Evolutionary conservation across 495 filamentous ascomycete genomes (phyloP), one percentile per base, ranked within the genome.

Genomic region (Talaromyces stipitatus): DNA sequence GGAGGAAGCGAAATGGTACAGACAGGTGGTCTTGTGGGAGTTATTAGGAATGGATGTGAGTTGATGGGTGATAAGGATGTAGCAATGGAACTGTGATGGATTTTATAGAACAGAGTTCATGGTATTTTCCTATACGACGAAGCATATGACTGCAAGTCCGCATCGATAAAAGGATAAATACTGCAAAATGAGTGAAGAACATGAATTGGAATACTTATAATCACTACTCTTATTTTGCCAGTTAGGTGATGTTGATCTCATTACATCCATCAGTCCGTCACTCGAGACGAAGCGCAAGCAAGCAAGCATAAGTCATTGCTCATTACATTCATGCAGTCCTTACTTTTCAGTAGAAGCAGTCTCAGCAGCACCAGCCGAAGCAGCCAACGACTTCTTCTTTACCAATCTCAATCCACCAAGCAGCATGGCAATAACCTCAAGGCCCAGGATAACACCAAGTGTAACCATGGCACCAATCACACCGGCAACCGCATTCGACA

Each of bases 1-100:
- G 94, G 94, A 12, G 95, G 90, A 2, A 87, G 83, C n/a, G 94
- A 98, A 74, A 70, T 72, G 10, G 81, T 97, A 52, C 94, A 98
- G 78, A 97, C 92, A 1, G 92, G 94, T 4, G 94, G 90, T 0
- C 70, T 97, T 50, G 89, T 97, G 2, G 94, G 95, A 0, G 90
- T 95, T 6, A 80, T 98, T 32, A 84, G 94, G 61, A 86, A 84
- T 61, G 94, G 95, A 0, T 89, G 86, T 32, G 92, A 95, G 69
- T 69, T 96, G 57, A 81, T 88, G 77, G 70, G 68, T 18, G 64
- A 68, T 45, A 65, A 66, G 33, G 62, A 59, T 48, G 27, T 38
- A 58, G 57, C 61, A 56, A 58, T 70, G 62, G 61, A 52, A 28
- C 47, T 46, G 38, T 48, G 24, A 51, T 23, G 29, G 30, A 55